These are phyloP conservation scores for Helianthus annuus DNA, from an alignment of 129 eudicot species.

Conservation along the genomic window DNA sequence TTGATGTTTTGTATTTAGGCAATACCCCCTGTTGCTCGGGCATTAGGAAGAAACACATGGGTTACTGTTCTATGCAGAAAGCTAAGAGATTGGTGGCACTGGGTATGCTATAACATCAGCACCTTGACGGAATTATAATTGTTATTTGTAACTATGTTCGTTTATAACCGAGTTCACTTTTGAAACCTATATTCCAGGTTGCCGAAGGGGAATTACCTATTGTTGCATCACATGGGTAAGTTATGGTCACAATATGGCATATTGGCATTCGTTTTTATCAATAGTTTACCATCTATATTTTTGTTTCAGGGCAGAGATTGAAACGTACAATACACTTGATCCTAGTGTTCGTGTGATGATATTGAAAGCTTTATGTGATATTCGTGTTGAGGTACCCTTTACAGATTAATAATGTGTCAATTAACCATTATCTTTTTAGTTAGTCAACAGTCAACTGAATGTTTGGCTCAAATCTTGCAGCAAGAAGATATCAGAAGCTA, in stretches of 20 bases:
- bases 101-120: slow-evolving; percentile 53
- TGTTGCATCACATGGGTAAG: slow-evolving; percentile 89
- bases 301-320: slow-evolving; percentile 67
- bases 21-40: slow-evolving; percentile 85
- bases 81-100: slow-evolving; percentile 96
- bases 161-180: slow-evolving; percentile 6
- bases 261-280: slow-evolving; percentile 17
- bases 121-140: not conserved
- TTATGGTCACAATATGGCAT: not conserved
- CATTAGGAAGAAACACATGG: slow-evolving; percentile 89
- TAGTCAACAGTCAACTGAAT: slow-evolving; percentile 3
- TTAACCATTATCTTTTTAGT: slow-evolving; percentile 1
- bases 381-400: slow-evolving; percentile 85
- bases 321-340: slow-evolving; percentile 76
- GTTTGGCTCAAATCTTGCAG: slow-evolving; percentile 45
- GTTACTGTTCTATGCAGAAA: slow-evolving; percentile 89
- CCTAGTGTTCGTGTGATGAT: slow-evolving; percentile 87
- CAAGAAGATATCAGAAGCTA: slow-evolving; percentile 93
- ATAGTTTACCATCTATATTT: slow-evolving; percentile 13
- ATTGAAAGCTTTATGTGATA: slow-evolving; percentile 91
- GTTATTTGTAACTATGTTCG: not conserved
- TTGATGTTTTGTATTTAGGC: slow-evolving; percentile 49
- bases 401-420: too few species aligned
- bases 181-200: slow-evolving; percentile 53
- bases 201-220: slow-evolving; percentile 98